Percentiles rank a stretch among this genome's conserved stretches.
phyloP scores from a whole-genome alignment of 345 rosid genomes.

The Durio zibethinus region DNA sequence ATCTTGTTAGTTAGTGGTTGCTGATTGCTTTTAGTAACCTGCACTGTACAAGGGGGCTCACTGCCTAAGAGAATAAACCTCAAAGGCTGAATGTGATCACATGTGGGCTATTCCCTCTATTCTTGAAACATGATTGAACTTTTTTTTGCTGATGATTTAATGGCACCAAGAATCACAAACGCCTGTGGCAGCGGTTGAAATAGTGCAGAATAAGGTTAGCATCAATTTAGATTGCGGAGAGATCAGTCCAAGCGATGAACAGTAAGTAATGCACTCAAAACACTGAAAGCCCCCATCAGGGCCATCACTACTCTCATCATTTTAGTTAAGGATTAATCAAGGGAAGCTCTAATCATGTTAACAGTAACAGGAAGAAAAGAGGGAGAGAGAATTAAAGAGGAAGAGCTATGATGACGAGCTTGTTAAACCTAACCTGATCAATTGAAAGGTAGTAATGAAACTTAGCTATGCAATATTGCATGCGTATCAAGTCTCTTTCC shows the following conservation, averaged over 20 bases:
- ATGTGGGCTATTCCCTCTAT: slow-evolving; percentile 5
- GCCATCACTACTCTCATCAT: neutral
- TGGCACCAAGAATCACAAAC: slow-evolving; percentile 6
- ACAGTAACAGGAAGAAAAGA: neutral
- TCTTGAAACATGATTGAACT: neutral
- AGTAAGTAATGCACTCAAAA: neutral
- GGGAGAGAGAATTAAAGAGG: neutral
- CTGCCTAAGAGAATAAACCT: slow-evolving; percentile 19
- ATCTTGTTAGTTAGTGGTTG: slow-evolving; percentile 8
- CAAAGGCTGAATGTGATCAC: slow-evolving; percentile 7
- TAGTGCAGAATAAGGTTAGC: neutral
- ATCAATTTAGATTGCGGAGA: neutral
- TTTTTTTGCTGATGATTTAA: neutral
- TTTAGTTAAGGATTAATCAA: neutral
- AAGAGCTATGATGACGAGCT: neutral
- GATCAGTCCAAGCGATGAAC: neutral
- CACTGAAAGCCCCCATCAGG: neutral
- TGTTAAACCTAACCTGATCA: slow-evolving; percentile 1
- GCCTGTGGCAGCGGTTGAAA: neutral
- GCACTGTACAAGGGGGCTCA: neutral
- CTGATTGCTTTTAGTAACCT: slow-evolving; percentile 10
- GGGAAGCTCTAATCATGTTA: neutral
- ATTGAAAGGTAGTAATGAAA: neutral
- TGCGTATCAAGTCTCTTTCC: neutral
- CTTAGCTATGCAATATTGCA: neutral